These are phyloP conservation scores for Forsythia viridissima DNA, from an alignment of 257 asterid genomes.

Conservation along the genomic window DNA sequence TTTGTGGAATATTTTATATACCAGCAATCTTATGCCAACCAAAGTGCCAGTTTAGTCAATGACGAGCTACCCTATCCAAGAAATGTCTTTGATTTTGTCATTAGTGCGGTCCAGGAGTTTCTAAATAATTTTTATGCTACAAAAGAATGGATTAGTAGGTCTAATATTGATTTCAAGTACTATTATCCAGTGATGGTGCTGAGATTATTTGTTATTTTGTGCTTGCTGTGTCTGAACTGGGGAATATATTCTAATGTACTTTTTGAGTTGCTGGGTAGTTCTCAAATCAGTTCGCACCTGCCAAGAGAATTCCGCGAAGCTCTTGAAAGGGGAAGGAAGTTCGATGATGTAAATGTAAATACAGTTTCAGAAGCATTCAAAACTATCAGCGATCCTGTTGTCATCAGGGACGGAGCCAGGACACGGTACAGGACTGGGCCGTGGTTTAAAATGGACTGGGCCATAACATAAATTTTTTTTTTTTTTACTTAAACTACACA, in stretches of 20 bases:
- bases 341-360: background rate
- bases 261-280: background rate
- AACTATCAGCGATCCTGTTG: slow-evolving; percentile 48
- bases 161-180: background rate
- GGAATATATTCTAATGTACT: slow-evolving; percentile 22
- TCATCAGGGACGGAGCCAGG: no score
- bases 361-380: slow-evolving; percentile 46
- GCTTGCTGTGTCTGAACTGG: slow-evolving; percentile 46
- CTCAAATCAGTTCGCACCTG: slow-evolving; percentile 24
- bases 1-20: slow-evolving; percentile 43
- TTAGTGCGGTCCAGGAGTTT: slow-evolving; percentile 21
- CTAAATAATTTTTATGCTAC: slow-evolving; percentile 10
- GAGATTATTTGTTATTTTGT: slow-evolving; percentile 47
- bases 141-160: slow-evolving; percentile 32
- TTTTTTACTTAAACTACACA: no score
- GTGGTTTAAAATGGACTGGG: no score
- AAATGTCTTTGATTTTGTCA: slow-evolving; percentile 16
- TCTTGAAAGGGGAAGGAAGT: slow-evolving; percentile 18
- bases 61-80: background rate
- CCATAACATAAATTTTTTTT: no score
- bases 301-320: slow-evolving; percentile 38
- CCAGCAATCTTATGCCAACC: slow-evolving; percentile 24
- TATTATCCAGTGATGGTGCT: slow-evolving; percentile 39
- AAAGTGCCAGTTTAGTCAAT: slow-evolving; percentile 6
- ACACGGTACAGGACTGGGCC: no score